Conservation (phyloP, 257 asterid species). For the Solanum etuberosum region DNA sequence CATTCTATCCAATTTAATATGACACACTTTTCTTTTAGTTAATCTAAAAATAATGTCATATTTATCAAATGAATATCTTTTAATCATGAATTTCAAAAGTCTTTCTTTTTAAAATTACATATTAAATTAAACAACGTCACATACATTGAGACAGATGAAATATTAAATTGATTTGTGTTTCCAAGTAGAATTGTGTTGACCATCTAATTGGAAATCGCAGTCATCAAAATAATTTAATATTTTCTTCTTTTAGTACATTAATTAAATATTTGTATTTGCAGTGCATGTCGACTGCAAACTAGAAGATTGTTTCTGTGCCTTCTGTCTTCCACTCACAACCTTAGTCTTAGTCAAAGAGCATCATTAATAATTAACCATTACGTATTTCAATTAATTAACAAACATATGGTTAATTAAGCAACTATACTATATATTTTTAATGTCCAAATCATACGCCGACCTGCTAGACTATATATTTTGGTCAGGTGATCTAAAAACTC, state of each 20-base stretch:
- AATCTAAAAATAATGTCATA: background rate
- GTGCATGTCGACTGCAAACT: conserved; percentile 34
- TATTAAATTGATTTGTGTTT: conserved; percentile 28
- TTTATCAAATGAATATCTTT: too few species aligned
- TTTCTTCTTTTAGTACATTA: background rate
- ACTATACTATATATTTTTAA: background rate
- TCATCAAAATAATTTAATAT: conserved; percentile 31
- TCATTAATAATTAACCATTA: background rate
- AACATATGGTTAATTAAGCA: background rate
- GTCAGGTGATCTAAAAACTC: background rate
- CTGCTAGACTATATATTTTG: background rate
- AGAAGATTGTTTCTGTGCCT: conserved; percentile 61
- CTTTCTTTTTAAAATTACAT: too few species aligned
- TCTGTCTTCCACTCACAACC: conserved; percentile 65
- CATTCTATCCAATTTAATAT: too few species aligned
- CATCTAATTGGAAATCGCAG: conserved; percentile 58
- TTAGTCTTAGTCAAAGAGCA: conserved; percentile 35
- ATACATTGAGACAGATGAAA: too few species aligned
- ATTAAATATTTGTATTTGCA: conserved; percentile 12
- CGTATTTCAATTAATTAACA: background rate
- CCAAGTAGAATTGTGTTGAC: conserved; percentile 76
- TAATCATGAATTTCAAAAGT: too few species aligned
- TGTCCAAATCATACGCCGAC: background rate
- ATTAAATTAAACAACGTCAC: background rate
- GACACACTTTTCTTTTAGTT: too few species aligned